A percentile compares a stretch with the other conserved stretches of the same genome.
Conservation (phyloP, 2,329 filamentous ascomycete species). For the Talaromyces pinophilus region DNA sequence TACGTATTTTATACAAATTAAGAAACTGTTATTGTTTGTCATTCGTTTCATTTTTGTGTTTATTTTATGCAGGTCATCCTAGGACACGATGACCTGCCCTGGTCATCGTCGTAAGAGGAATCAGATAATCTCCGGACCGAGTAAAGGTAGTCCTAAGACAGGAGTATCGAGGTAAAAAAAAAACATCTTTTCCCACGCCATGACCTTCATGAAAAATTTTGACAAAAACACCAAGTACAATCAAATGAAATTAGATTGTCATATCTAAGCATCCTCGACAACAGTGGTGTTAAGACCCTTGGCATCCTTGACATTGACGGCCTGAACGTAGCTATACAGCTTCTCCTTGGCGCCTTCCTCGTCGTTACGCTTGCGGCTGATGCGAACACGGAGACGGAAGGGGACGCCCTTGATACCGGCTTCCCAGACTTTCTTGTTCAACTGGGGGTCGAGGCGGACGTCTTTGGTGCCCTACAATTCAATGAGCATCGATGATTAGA, state of each 20-base stretch:
- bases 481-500: background rate
- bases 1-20: background rate
- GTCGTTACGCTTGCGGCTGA: slow-evolving; percentile 99
- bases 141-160: background rate
- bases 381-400: slow-evolving; percentile 95
- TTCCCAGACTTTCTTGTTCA: slow-evolving; percentile 99
- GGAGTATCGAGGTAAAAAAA: background rate
- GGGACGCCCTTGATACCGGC: slow-evolving; percentile 97
- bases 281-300: slow-evolving; percentile 94
- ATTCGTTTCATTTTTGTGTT: slow-evolving; percentile 9
- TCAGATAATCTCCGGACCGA: background rate
- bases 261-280: slow-evolving; percentile 60
- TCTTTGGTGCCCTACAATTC: slow-evolving; percentile 81
- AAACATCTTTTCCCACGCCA: slow-evolving; percentile 2
- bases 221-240: background rate
- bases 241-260: background rate
- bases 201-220: background rate
- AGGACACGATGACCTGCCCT: background rate
- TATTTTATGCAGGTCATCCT: slow-evolving; percentile 8
- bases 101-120: background rate
- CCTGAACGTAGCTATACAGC: slow-evolving; percentile 99
- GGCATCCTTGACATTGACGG: slow-evolving; percentile 98
- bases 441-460: slow-evolving; percentile 95
- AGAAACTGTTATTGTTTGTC: background rate
- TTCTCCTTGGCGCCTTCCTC: slow-evolving; percentile 99